Evolutionary conservation across 2,329 filamentous ascomycete species (phyloP), one percentile per base, ranked within the genome.

Genomic region (Atkinsonella hypoxylon): DNA sequence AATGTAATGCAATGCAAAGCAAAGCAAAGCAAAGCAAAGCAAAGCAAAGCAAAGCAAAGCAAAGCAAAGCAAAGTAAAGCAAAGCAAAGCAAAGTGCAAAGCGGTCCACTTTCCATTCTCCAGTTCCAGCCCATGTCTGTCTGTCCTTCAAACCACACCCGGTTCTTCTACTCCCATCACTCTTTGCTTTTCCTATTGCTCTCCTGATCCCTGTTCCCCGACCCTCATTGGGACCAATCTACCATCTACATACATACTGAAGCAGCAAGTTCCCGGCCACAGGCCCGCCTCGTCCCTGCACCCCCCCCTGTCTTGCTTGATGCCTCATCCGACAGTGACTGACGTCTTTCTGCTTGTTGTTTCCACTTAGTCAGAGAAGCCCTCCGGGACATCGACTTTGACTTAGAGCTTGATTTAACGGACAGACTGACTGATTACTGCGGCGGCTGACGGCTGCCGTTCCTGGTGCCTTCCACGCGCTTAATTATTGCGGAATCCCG

Each of bases 221-320:
- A 11, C 43, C 52, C 30, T 51, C 51, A 50, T 41, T 48, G 50
- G 47, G 47, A 36, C 44, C 50, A 45, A 31, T 41, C 42, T 45
- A 40, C 36, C 42, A 52, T 52, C 42, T 45, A 15, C n/a, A n/a
- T n/a, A 26, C 42, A 52, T 45, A 49, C 44, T 51, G 43, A 49
- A 53, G 53, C 61, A 58, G 59, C 58, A 60, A 57, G 53, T 49
- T 59, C 60, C 61, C 59, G 53, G 56, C 59, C 59, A 59, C 57
- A 59, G 59, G 59, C 61, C 59, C 49, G 55, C 48, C 54, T 54
- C 52, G 55, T 58, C 55, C 53, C 56, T 62, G 56, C 55, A 49
- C 47, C 22, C 42, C 43, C 38, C 51, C 53, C 44, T 52, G 54
- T 41, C 50, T 20, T 46, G 50, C 46, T 55, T 50, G 54, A 48